Evolutionary conservation across 768 basidiomycete genomes (phyloP), one percentile per base, ranked within the genome.

Genomic region (Royoungia palumana): DNA sequence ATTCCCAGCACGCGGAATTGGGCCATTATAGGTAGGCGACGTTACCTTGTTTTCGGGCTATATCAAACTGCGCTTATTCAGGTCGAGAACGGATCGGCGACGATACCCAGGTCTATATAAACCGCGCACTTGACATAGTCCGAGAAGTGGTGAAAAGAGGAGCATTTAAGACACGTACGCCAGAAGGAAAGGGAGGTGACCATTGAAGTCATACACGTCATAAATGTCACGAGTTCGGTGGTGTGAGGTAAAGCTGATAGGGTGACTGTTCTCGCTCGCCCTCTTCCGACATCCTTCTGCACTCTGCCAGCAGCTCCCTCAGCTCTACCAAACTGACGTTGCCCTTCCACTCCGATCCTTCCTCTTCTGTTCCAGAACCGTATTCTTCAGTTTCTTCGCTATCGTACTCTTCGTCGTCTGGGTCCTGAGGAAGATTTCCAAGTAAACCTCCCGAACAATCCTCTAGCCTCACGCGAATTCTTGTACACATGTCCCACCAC

Each of bases 1-100:
- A 94, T 98, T 12, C 94, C 94, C 1, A 92, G 89, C 64, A 96
- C 95, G 35, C 79, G 92, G 50, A 93, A 93, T 61, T 96, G 94
- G 92, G 89, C 87, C 0, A 77, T 96, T 43, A 69, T 95, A 25
- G 94, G 94, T 93, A 46, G 19, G 82, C 75, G 35, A 2, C 14
- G 8, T 28, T 46, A 25, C 19, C 7, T 22, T 25, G 6, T 32
- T 32, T 14, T 19, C 22, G 14, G n/a, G 5, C 11, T 5, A 7
- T 37, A 9, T 5, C 44, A 16, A 14, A 21, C 30, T 4, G 19
- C 27, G 41, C 12, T 5, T 21, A 40, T 44, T 30, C 47, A 67
- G 65, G 64, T 51, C 50, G 69, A 53, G 46, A 58, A 63, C 51
- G 62, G 57, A 56, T 57, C 49, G n/a, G 20, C 41, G 41, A 58